These are phyloP conservation scores for Delphinella strobiligena DNA, from an alignment of 2,329 filamentous ascomycete species.

Conservation along the genomic window DNA sequence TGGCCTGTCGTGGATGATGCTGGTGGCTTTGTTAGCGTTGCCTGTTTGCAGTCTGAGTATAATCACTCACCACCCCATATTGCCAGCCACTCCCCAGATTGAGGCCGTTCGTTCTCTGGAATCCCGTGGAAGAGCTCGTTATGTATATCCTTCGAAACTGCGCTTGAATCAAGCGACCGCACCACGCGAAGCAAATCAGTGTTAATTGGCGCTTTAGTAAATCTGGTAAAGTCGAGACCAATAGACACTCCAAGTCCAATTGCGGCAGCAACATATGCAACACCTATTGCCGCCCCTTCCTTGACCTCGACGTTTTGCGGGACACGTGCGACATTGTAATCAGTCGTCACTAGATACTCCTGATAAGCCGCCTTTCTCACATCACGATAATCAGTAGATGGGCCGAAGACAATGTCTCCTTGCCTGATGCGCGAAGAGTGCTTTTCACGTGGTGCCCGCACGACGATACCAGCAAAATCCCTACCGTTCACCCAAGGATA, in stretches of 20 bases:
- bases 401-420: slow-evolving; percentile 36
- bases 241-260: slow-evolving; percentile 58
- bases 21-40: not conserved
- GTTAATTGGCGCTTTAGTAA: slow-evolving; percentile 20
- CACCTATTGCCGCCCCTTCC: slow-evolving; percentile 52
- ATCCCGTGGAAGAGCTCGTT: slow-evolving; percentile 51
- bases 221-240: slow-evolving; percentile 50
- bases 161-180: slow-evolving; percentile 21
- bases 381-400: slow-evolving; percentile 64
- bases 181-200: slow-evolving; percentile 48
- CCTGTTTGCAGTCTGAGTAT: not conserved
- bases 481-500: slow-evolving; percentile 60
- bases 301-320: slow-evolving; percentile 42
- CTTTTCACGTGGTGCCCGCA: slow-evolving; percentile 26
- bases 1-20: slow-evolving; percentile 25
- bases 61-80: slow-evolving; percentile 52
- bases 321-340: slow-evolving; percentile 53
- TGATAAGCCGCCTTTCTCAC: slow-evolving; percentile 61
- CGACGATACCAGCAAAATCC: slow-evolving; percentile 55
- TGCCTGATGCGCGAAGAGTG: not conserved
- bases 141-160: slow-evolving; percentile 38
- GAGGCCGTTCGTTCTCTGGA: slow-evolving; percentile 39
- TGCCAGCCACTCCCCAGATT: slow-evolving; percentile 54
- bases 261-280: slow-evolving; percentile 58
- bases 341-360: slow-evolving; percentile 52